A percentile compares a stretch with the other conserved stretches of the same genome.
phyloP scores from a whole-genome alignment of 257 asterid genomes.

The Handroanthus guayacan region DNA sequence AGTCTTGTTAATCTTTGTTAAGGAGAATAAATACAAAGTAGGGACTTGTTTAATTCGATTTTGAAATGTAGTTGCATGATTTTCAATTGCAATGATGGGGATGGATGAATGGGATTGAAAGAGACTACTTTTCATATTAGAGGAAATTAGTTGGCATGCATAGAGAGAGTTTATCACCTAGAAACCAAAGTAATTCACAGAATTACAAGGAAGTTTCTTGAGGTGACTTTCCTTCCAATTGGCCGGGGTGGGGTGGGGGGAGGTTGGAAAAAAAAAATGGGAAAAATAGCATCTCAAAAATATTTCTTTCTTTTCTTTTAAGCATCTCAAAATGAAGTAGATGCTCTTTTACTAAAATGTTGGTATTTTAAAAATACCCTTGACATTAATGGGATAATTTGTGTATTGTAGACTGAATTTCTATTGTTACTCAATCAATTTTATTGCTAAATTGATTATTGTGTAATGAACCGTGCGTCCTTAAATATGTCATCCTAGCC shows the following conservation, averaged over 20 bases:
- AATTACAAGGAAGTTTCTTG: conserved; percentile 22
- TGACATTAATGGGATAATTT: no score
- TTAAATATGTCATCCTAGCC: no score
- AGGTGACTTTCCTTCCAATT: not conserved
- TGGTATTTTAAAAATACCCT: no score
- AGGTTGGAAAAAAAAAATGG: not conserved
- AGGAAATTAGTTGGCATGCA: not conserved
- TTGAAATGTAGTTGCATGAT: conserved; percentile 16
- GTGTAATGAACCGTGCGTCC: no score
- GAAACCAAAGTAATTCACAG: conserved; percentile 13
- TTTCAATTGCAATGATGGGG: conserved; percentile 29
- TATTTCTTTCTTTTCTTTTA: no score
- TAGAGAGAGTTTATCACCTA: not conserved
- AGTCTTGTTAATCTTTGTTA: conserved; percentile 10
- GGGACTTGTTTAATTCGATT: conserved; percentile 25
- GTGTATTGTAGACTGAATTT: no score
- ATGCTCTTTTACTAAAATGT: no score
- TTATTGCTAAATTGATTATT: no score
- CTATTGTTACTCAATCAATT: no score
- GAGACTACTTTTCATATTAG: not conserved
- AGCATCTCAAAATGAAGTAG: no score
- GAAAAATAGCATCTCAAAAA: no score
- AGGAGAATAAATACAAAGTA: conserved; percentile 14
- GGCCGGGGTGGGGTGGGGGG: not conserved
- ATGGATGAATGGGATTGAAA: conserved; percentile 12